Evolutionary conservation across 805 yeast genomes (phyloP).

Genomic region (Teunomyces cretensis): DNA sequence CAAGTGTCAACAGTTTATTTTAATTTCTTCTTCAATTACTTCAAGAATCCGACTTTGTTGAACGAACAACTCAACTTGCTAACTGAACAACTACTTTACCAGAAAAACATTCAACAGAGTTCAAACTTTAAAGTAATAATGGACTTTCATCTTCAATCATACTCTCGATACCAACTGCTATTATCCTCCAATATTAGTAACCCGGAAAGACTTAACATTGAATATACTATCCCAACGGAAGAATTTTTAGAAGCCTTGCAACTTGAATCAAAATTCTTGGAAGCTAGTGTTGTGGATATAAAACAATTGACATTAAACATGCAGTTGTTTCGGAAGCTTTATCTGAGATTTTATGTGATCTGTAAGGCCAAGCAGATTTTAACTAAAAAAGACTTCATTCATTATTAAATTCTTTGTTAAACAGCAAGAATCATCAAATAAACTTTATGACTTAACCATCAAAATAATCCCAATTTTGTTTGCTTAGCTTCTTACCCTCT

Average conservation of each 20-base stretch:
- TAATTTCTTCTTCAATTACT: neutral
- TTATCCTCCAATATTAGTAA: neutral
- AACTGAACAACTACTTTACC: neutral
- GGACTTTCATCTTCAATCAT: neutral
- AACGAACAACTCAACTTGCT: neutral
- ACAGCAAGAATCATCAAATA: too few species aligned
- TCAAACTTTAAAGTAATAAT: neutral
- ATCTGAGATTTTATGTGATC: neutral
- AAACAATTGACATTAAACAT: neutral
- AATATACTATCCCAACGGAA: neutral
- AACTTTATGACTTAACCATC: neutral
- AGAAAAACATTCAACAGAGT: neutral
- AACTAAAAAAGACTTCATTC: neutral
- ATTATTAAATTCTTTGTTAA: too few species aligned
- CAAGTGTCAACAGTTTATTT: neutral
- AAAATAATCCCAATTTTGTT: neutral
- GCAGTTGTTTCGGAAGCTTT: neutral
- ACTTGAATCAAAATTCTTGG: neutral
- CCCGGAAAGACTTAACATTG: neutral
- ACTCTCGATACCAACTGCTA: neutral
- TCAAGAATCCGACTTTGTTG: neutral
- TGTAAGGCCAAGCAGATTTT: neutral
- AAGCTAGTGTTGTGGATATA: neutral
- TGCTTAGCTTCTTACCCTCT: too few species aligned
- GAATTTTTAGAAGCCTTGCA: neutral